phyloP scores from a whole-genome alignment of 148 eudicot species.

The Dianthus caryophyllus region DNA sequence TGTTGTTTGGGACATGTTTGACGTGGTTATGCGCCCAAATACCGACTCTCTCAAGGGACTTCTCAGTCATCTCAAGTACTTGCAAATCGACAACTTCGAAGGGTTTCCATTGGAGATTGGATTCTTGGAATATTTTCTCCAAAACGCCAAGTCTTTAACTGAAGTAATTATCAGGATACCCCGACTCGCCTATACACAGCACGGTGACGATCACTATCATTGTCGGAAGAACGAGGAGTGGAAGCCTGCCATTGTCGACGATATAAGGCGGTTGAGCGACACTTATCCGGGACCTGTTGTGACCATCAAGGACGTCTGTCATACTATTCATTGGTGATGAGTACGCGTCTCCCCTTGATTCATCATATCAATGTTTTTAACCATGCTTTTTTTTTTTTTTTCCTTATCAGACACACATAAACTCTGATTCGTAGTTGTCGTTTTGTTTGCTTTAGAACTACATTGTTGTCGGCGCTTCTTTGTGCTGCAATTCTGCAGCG shows the following conservation, averaged over 20 bases:
- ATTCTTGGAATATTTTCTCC: neutral
- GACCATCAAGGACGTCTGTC: neutral
- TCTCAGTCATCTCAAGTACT: neutral
- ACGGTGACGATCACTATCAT: neutral
- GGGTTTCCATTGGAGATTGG: neutral
- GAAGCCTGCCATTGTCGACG: neutral
- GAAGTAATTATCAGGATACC: neutral
- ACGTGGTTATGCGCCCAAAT: neutral
- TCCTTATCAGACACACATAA: neutral
- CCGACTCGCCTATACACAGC: neutral
- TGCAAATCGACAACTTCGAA: neutral
- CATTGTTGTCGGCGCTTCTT: too few relatives aligned
- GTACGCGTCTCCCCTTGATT: neutral
- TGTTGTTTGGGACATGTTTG: neutral
- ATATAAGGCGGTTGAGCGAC: neutral
- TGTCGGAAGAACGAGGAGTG: neutral
- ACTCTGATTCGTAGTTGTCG: neutral
- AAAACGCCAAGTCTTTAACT: neutral
- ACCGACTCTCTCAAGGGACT: neutral
- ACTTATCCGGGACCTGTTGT: neutral
- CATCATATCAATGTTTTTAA: neutral
- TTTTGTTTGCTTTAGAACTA: neutral
- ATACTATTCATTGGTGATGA: neutral
- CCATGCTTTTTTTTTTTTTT: too few relatives aligned
- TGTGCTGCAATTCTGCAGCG: too few relatives aligned